Percentiles rank a stretch among this genome's conserved stretches.
phyloP scores from a whole-genome alignment of 2,329 filamentous ascomycete genomes.

The Cladophialophora bantiana region DNA sequence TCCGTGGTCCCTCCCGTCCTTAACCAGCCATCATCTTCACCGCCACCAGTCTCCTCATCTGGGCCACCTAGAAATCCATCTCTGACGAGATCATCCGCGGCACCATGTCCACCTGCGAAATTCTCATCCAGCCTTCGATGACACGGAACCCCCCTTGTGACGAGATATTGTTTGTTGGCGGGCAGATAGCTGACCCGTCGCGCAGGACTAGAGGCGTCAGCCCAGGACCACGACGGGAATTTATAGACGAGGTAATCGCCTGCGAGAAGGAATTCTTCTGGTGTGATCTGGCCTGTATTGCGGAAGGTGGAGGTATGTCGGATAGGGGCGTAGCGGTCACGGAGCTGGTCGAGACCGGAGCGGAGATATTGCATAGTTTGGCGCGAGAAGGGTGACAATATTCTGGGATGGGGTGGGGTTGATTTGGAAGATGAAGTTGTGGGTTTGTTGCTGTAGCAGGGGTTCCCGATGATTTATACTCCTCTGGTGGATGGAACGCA shows the following conservation, averaged over 20 bases:
- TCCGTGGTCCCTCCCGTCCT: conserved; percentile 77
- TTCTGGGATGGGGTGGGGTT: background rate
- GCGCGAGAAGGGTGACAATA: background rate
- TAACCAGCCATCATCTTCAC: conserved; percentile 84
- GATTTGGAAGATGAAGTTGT: background rate
- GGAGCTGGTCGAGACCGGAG: conserved; percentile 88
- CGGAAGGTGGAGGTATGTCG: conserved; percentile 92
- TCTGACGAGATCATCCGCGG: conserved; percentile 83
- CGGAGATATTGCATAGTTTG: conserved; percentile 85
- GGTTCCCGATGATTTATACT: background rate
- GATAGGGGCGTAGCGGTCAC: conserved; percentile 89
- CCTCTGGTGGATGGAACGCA: background rate
- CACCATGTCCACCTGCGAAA: conserved; percentile 86
- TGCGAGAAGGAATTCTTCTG: conserved; percentile 93
- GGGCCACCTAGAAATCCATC: conserved; percentile 69
- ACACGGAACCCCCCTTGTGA: conserved; percentile 93
- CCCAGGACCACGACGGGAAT: conserved; percentile 98
- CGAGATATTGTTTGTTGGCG: conserved; percentile 89
- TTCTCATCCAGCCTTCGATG: conserved; percentile 89
- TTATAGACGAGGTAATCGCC: conserved; percentile 99
- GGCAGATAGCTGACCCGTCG: conserved; percentile 84
- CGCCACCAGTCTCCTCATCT: conserved; percentile 54
- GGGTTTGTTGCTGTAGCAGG: background rate
- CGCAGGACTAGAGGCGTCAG: conserved; percentile 79
- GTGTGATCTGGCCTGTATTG: conserved; percentile 91